A percentile compares a stretch with the other conserved stretches of the same genome.
Conservation (phyloP, 371 early-diverging fungal species). For the Mucor irregularis region DNA sequence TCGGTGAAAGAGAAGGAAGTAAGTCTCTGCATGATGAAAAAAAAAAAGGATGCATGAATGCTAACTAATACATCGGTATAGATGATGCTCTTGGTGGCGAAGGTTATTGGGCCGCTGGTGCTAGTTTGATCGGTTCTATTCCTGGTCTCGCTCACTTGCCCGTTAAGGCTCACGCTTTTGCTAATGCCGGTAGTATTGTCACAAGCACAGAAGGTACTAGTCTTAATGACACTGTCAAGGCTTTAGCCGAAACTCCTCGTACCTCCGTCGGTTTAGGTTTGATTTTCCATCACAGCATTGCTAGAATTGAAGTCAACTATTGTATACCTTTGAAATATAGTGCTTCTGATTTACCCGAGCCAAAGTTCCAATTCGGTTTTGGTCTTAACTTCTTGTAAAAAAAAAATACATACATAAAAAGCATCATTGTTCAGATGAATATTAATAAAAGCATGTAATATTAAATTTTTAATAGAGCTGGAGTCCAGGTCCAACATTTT, state of each 20-base stretch:
- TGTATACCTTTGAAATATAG: conserved; percentile 48
- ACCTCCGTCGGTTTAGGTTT: conserved; percentile 78
- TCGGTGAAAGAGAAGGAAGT: conserved; percentile 84
- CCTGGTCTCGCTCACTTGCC: conserved; percentile 65
- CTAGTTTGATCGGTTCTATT: conserved; percentile 79
- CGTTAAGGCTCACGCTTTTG: conserved; percentile 83
- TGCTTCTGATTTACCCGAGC: conserved; percentile 65
- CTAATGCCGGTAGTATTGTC: conserved; percentile 82
- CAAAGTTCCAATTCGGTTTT: conserved; percentile 85
- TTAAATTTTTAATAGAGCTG: too few relatives aligned
- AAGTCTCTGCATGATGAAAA: conserved; percentile 24
- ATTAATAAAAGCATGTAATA: too few relatives aligned
- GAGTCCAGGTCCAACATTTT: too few relatives aligned
- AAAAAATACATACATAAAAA: neutral
- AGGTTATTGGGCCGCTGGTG: conserved; percentile 74
- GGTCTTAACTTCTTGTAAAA: conserved; percentile 81
- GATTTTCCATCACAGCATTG: conserved; percentile 77
- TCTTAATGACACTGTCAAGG: conserved; percentile 33
- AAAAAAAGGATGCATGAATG: neutral
- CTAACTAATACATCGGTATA: conserved; percentile 17
- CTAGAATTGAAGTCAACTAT: conserved; percentile 51
- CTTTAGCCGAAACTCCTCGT: conserved; percentile 56
- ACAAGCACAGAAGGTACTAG: conserved; percentile 8
- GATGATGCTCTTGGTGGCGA: conserved; percentile 92
- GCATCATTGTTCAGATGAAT: too few relatives aligned